phyloP scores from a whole-genome alignment of 2,329 filamentous ascomycete species.

The Pleomassaria siparia region DNA sequence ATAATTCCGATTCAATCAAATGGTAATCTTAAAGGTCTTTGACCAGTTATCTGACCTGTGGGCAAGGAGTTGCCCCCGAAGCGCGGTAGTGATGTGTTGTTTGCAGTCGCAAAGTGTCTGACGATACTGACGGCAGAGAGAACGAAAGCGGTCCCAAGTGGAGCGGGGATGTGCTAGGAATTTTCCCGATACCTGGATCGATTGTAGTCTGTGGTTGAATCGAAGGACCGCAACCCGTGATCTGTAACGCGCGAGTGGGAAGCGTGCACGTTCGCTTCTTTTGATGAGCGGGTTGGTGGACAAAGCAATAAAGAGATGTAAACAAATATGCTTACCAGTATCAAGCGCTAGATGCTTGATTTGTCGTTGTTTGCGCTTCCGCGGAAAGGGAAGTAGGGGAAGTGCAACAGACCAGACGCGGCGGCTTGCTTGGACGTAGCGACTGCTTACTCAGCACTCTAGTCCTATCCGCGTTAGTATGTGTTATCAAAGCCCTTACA shows the following conservation, averaged over 20 bases:
- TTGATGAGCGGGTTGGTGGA: not conserved
- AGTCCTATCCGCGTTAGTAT: not conserved
- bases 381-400: slow-evolving; percentile 5
- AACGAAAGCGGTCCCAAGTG: not conserved
- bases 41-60: not conserved
- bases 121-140: not conserved
- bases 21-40: not conserved
- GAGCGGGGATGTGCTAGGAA: not conserved
- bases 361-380: slow-evolving; percentile 5
- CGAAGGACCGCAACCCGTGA: not conserved
- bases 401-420: slow-evolving; percentile 1
- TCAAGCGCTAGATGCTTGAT: not conserved
- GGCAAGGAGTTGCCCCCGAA: not conserved
- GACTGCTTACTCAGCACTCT: not conserved
- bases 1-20: not conserved
- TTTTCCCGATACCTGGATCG: not conserved
- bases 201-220: not conserved
- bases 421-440: slow-evolving; percentile 1
- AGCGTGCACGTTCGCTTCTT: not conserved
- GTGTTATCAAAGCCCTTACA: not conserved
- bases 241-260: not conserved
- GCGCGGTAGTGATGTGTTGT: not conserved
- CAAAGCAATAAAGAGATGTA: not conserved
- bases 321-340: not conserved
- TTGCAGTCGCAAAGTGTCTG: not conserved